These are phyloP conservation scores for Cyberlindnera subsufficiens DNA, from an alignment of 805 yeast species.

Conservation along the genomic window DNA sequence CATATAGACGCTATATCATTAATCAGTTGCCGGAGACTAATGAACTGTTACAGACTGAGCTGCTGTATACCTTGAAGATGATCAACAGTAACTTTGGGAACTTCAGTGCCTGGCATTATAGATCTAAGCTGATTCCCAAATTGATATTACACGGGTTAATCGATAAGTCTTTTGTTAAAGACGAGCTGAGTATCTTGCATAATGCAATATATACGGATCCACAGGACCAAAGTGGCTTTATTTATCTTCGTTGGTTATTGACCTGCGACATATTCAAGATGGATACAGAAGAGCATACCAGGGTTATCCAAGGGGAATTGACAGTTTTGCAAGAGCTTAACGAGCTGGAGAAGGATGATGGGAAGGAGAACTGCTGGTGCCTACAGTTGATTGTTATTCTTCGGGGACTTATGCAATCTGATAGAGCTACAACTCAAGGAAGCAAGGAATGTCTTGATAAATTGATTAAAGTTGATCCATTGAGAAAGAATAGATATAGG, in stretches of 20 bases:
- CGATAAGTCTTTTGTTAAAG: conserved; percentile 35
- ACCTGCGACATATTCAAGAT: conserved; percentile 27
- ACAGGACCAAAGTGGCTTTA: conserved; percentile 91
- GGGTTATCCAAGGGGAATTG: conserved; percentile 41
- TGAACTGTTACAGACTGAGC: conserved; percentile 44
- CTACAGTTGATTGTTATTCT: conserved; percentile 51
- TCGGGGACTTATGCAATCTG: conserved; percentile 26
- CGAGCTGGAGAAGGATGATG: conserved; percentile 68
- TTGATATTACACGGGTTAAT: conserved; percentile 30
- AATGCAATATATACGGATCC: conserved; percentile 91
- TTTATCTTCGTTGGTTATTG: conserved; percentile 77
- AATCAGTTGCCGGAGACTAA: conserved; percentile 24
- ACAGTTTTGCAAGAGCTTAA: conserved; percentile 54
- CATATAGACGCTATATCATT: conserved; percentile 74
- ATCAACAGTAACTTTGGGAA: conserved; percentile 84
- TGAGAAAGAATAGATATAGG: conserved; percentile 54
- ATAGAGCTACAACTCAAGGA: conserved; percentile 22
- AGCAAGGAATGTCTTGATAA: conserved; percentile 32
- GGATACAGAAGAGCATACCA: conserved; percentile 25
- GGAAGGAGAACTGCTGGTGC: conserved; percentile 69
- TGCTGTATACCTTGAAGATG: conserved; percentile 69
- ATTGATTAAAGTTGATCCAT: conserved; percentile 54
- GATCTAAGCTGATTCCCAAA: conserved; percentile 61
- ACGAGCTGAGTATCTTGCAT: conserved; percentile 64
- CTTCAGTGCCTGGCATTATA: conserved; percentile 93